Percentiles rank a stretch among this genome's conserved stretches.
phyloP scores from a whole-genome alignment of 257 asterid species.

The Dorcoceras hygrometricum region DNA sequence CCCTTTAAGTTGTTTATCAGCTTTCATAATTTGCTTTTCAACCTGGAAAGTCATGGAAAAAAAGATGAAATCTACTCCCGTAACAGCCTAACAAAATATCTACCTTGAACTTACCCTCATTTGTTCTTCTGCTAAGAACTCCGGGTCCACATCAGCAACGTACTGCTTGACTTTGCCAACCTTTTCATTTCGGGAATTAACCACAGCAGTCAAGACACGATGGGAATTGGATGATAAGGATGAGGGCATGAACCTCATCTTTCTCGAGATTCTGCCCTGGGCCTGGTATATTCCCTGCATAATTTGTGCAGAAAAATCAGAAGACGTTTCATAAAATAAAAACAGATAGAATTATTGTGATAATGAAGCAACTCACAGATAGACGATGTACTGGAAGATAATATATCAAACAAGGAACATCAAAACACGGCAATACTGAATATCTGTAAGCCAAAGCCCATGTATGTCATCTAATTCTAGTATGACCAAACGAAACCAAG shows the following conservation, averaged over 20 bases:
- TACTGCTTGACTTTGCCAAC: slow-evolving; percentile 42
- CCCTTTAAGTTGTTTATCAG: background rate
- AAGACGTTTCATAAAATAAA: background rate
- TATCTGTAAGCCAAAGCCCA: background rate
- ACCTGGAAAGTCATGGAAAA: background rate
- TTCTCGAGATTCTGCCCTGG: slow-evolving; percentile 46
- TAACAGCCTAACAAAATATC: background rate
- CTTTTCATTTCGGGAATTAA: slow-evolving; percentile 45
- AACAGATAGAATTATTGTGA: no score
- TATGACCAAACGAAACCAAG: background rate
- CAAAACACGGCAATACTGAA: background rate
- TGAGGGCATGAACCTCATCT: slow-evolving; percentile 53
- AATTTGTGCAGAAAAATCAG: background rate
- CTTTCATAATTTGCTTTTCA: background rate
- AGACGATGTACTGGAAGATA: background rate
- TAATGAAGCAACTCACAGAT: no score
- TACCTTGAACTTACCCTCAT: slow-evolving; percentile 33
- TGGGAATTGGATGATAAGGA: slow-evolving; percentile 50
- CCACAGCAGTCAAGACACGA: slow-evolving; percentile 40
- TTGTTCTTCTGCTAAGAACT: slow-evolving; percentile 43
- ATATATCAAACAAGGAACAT: no score
- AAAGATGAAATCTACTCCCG: background rate
- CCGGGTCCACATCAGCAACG: slow-evolving; percentile 47
- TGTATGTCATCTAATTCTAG: background rate
- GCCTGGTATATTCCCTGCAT: slow-evolving; percentile 52